Evolutionary conservation across 2,329 filamentous ascomycete species (phyloP).

Genomic region (Penicillium hesseltinei): DNA sequence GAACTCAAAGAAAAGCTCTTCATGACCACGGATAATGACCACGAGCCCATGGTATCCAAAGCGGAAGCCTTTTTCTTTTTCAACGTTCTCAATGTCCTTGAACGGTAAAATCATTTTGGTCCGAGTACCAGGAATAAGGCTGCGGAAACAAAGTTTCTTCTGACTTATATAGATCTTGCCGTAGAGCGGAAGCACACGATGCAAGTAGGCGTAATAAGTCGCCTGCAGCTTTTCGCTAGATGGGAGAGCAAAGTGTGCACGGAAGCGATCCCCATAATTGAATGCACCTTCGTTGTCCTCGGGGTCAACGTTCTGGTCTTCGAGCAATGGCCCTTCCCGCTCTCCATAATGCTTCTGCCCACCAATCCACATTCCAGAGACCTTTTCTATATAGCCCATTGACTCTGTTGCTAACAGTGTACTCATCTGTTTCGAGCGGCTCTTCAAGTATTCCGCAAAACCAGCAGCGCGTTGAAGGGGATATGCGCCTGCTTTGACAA

Average conservation of each 20-base stretch:
- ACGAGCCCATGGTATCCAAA: constrained; percentile 89
- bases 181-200: constrained; percentile 85
- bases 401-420: constrained; percentile 81
- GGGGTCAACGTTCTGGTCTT: constrained; percentile 59
- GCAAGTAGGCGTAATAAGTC: constrained; percentile 88
- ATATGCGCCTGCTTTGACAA: constrained; percentile 65
- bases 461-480: constrained; percentile 80
- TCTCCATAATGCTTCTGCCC: constrained; percentile 86
- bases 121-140: constrained; percentile 79
- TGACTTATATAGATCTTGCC: constrained; percentile 96
- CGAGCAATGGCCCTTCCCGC: constrained; percentile 62
- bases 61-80: constrained; percentile 92
- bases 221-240: constrained; percentile 78
- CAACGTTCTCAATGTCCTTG: constrained; percentile 86
- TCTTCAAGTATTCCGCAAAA: constrained; percentile 78
- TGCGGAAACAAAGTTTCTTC: constrained; percentile 86
- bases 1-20: constrained; percentile 97
- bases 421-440: constrained; percentile 76
- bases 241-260: constrained; percentile 86
- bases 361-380: constrained; percentile 95
- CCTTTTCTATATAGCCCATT: constrained; percentile 94
- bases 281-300: constrained; percentile 57
- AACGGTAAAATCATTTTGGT: constrained; percentile 91
- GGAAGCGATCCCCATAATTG: constrained; percentile 67
- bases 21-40: constrained; percentile 87